A percentile compares a stretch with the other conserved stretches of the same genome.
Conservation (phyloP, 2,329 filamentous ascomycete species). For the Ophiocordyceps sinensis region DNA sequence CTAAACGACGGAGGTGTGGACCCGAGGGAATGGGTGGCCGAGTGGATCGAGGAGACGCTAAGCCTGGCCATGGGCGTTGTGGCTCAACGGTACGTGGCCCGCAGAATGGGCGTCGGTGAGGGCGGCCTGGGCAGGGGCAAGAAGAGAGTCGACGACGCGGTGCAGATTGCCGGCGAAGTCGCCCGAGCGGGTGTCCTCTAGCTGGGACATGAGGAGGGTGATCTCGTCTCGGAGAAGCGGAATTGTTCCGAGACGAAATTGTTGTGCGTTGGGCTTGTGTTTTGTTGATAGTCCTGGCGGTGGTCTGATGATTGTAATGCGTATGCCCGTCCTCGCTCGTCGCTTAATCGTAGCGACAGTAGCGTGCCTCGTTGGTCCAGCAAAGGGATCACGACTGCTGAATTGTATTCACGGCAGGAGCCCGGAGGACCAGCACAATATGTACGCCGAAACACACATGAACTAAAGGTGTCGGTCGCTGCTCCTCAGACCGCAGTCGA, state of each 20-base stretch:
- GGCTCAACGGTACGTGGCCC: slow-evolving; percentile 87
- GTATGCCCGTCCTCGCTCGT: background rate
- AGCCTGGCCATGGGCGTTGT: slow-evolving; percentile 68
- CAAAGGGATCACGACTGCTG: too few species aligned
- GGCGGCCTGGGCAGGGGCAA: slow-evolving; percentile 49
- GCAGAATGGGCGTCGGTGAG: slow-evolving; percentile 90
- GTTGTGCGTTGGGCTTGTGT: background rate
- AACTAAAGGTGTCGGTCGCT: too few species aligned
- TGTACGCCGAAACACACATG: too few species aligned
- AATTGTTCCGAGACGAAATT: too few species aligned
- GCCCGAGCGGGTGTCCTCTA: slow-evolving; percentile 42
- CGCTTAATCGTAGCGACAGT: too few species aligned
- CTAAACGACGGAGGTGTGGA: slow-evolving; percentile 65
- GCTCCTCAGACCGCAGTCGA: slow-evolving; percentile 49
- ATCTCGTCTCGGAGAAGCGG: too few species aligned
- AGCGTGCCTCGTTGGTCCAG: too few species aligned
- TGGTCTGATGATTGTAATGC: background rate
- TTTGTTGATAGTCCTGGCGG: background rate
- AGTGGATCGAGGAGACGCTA: slow-evolving; percentile 88
- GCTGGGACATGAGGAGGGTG: slow-evolving; percentile 3
- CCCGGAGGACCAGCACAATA: too few species aligned
- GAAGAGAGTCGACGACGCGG: slow-evolving; percentile 40
- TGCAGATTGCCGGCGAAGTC: slow-evolving; percentile 43
- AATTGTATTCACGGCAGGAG: too few species aligned
- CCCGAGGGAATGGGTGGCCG: slow-evolving; percentile 89